Evolutionary conservation across 805 yeast genomes (phyloP), one percentile per base, ranked within the genome.

Genomic region (Peterozyma xylosa): DNA sequence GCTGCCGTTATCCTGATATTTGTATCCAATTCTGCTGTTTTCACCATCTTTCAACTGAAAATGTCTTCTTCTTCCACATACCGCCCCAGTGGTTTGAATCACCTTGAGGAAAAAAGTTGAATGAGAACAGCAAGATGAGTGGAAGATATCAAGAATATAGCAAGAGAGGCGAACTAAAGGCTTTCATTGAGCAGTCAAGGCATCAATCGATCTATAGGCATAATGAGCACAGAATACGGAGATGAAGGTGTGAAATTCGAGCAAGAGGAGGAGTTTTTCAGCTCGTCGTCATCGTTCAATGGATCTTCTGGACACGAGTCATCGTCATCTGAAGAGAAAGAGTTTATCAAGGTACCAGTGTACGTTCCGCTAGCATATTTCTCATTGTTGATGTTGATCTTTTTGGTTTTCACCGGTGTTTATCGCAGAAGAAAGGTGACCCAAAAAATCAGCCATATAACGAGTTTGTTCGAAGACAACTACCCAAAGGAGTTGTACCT

Each of bases 281-380:
- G 32, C 38, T 42, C 29, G 35, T 37, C 15, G 35, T 33, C 36
- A 13, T 38, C 37, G 3, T 33, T 29, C 32, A 16, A 30, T n/a
- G 21, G 30, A 29, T 18, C 35, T 2, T 30, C 29, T 3, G 42
- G 30, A 11, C 34, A 32, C 11, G 38, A 29, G 33, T 18, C 41
- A 30, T 21, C 27, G 7, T 5, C 7, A 5, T 21, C 27, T 21
- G 27, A 21, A 21, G 27, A 21, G 7, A 41, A 43, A 39, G 43
- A 34, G 17, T 45, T 45, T 17, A 41, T 45, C 39, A 66, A 66
- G 44, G 68, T 80, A 45, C 77, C 86, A 5, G 71, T 81, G 27
- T 71, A 68, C 55, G 85, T 93, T 6, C 96, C 96, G 16, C 57
- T 90, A 42, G 63, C 85, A 35, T 90, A 90, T 59, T 80, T 87